Base-by-base conservation (phyloP, 805 yeast species). In the Jamesozyma jinghongensis region DNA sequence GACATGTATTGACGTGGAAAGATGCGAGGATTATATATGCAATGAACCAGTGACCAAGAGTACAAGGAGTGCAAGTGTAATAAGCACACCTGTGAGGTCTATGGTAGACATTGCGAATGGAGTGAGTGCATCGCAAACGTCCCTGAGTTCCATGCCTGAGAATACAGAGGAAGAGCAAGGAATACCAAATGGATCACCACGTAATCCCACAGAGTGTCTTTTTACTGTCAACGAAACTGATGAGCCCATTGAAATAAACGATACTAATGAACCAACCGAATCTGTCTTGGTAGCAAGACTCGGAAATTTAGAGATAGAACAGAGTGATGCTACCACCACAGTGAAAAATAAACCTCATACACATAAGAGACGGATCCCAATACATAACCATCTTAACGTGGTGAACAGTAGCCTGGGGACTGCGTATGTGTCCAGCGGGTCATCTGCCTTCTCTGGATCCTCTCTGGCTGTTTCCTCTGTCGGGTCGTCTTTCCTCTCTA, bases 1-100 rank as follows among this genome's bases (percentile, higher is more conserved):
- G 46, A 72, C 75, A 65, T 82, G 90, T 55, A 41, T 54, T 19
- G 46, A 45, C 32, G 18, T 44, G 6, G 44, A 44, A 26, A n/a
- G 35, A 32, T 10, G 27, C 11, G 38, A 46, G n/a, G 48, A 38
- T 17, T 32, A 40, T 32, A 14, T 26, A 11, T 36, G 34, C 22
- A 16, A 27, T 12, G 38, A 37, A 36, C 44, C 45, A 5, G 19
- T 27, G 3, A 36, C 29, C 14, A 36, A 29, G 10, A 29, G 28
- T 29, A 19, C 38, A 4, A 26, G 27, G n/a, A 16, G 3, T 22
- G 19, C 4, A 17, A 3, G 17, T 16, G 6, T 10, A 33, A 10
- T 16, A 2, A 17, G n/a, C 37, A 37, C 37, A 22, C 53, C 56
- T 33, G 45, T 12, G 3, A 28, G 56, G 30, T 52, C 59, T 3